These are phyloP conservation scores for Verticillium alfalfae DNA, from an alignment of 2,329 filamentous ascomycete genomes.

Conservation along the genomic window DNA sequence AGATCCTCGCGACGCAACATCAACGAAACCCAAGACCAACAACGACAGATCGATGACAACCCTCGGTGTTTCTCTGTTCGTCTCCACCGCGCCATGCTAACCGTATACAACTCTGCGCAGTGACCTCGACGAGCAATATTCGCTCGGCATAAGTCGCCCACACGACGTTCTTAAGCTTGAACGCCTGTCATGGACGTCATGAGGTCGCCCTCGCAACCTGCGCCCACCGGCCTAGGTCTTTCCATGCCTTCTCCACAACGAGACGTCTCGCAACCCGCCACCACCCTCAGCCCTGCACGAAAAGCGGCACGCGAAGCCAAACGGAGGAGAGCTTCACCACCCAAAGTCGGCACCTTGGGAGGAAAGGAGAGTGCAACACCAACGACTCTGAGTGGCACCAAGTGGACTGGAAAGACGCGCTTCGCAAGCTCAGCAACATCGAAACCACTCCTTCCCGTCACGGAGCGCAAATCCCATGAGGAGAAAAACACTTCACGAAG, in stretches of 20 bases:
- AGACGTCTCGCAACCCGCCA: slow-evolving; percentile 4
- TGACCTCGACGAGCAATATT: slow-evolving; percentile 11
- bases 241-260: slow-evolving; percentile 1
- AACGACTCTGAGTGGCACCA: slow-evolving; percentile 2
- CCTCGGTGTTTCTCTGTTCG: not conserved
- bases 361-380: slow-evolving; percentile 11
- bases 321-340: slow-evolving; percentile 9
- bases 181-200: slow-evolving; percentile 17
- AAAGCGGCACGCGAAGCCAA: slow-evolving; percentile 7
- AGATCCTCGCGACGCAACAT: slow-evolving; percentile 6
- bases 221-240: not conserved
- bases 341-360: slow-evolving; percentile 12
- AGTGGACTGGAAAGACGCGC: slow-evolving; percentile 19
- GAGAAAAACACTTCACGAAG: slow-evolving; percentile 26
- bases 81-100: slow-evolving; percentile 7
- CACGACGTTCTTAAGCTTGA: slow-evolving; percentile 1
- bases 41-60: not conserved
- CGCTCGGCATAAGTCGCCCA: slow-evolving; percentile 6
- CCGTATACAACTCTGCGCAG: slow-evolving; percentile 8
- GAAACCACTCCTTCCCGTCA: slow-evolving; percentile 37
- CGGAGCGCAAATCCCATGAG: slow-evolving; percentile 39
- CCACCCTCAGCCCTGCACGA: slow-evolving; percentile 5
- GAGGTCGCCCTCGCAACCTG: slow-evolving; percentile 9
- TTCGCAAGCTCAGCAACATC: slow-evolving; percentile 14
- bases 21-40: not conserved